phyloP scores from a whole-genome alignment of 768 basidiomycete species.

The Symmetrospora coprosmae region DNA sequence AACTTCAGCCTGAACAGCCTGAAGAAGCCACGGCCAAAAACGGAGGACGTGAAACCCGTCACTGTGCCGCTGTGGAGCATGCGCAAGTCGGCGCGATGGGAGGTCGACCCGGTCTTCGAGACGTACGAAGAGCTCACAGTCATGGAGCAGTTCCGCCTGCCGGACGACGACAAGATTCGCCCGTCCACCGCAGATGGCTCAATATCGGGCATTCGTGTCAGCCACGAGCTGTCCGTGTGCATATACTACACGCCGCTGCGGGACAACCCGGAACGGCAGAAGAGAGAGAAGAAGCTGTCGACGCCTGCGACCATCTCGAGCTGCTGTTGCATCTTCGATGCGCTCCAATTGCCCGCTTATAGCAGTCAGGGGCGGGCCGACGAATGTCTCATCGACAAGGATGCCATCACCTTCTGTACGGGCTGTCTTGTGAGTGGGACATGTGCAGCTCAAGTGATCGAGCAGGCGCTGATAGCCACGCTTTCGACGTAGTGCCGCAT shows the following conservation, averaged over 20 bases:
- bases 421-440: conserved; percentile 10
- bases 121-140: not conserved
- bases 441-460: too few relatives aligned
- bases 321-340: conserved; percentile 11
- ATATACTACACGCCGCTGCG: conserved; percentile 3
- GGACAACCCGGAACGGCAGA: conserved; percentile 1
- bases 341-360: conserved; percentile 13
- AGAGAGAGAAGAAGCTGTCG: not conserved
- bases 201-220: not conserved
- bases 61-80: conserved; percentile 9
- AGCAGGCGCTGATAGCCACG: too few relatives aligned
- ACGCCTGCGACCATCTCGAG: conserved; percentile 5
- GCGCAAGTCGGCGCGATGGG: too few relatives aligned
- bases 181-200: not conserved
- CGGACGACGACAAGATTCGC: conserved; percentile 11
- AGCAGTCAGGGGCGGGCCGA: not conserved
- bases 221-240: not conserved
- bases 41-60: not conserved
- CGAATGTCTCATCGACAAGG: conserved; percentile 1
- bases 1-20: not conserved
- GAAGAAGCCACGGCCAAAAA: not conserved
- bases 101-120: too few relatives aligned
- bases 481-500: too few relatives aligned
- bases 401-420: not conserved
- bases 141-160: conserved; percentile 8